A percentile compares a stretch with the other conserved stretches of the same genome.
Conservation (phyloP, 2,329 filamentous ascomycete species). For the Phyllosticta paracitricarpa region DNA sequence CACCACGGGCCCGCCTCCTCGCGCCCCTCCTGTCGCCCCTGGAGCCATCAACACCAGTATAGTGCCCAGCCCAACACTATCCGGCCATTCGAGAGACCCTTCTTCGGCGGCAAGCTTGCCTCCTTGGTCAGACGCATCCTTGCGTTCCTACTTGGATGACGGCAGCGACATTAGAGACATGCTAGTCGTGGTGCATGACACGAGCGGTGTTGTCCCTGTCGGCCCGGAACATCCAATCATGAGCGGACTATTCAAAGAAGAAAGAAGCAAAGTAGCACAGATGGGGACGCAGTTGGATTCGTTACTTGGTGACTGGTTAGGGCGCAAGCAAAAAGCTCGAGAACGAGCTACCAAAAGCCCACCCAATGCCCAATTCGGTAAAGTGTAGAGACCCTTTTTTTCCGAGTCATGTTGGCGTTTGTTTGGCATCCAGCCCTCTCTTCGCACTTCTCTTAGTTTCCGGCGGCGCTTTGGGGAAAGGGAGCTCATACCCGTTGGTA, state of each 20-base stretch:
- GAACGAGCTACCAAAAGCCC: background rate
- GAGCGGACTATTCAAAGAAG: slow-evolving; percentile 70
- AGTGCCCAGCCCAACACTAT: slow-evolving; percentile 19
- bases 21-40: slow-evolving; percentile 9
- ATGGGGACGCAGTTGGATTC: slow-evolving; percentile 86
- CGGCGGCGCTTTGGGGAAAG: background rate
- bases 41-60: slow-evolving; percentile 20
- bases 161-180: slow-evolving; percentile 82
- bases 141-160: slow-evolving; percentile 86
- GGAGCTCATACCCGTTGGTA: background rate
- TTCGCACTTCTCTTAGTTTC: background rate
- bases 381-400: background rate
- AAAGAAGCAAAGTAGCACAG: slow-evolving; percentile 75
- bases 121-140: slow-evolving; percentile 76
- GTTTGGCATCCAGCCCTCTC: background rate
- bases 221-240: slow-evolving; percentile 79
- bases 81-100: slow-evolving; percentile 39
- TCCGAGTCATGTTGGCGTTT: background rate
- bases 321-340: slow-evolving; percentile 28
- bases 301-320: slow-evolving; percentile 72
- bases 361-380: background rate
- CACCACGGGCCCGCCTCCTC: slow-evolving; percentile 12
- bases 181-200: slow-evolving; percentile 86
- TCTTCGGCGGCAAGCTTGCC: slow-evolving; percentile 46
- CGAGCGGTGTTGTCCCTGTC: slow-evolving; percentile 68